Evolutionary conservation across 345 rosid genomes (phyloP).

Genomic region (Linum trigynum): DNA sequence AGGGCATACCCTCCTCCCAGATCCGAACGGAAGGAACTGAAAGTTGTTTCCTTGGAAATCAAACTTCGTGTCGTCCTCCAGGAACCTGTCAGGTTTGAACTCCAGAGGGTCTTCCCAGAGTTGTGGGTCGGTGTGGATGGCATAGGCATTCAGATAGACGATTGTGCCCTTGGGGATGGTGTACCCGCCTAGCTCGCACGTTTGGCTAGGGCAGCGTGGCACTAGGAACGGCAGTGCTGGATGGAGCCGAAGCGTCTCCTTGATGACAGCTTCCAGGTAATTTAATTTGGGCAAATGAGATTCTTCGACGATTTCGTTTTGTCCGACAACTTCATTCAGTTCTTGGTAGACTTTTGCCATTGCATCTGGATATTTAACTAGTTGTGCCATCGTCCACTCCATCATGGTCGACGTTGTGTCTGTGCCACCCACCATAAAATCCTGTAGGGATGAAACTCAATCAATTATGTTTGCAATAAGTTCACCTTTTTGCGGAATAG

Average conservation of each 20-base stretch:
- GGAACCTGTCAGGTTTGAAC: conserved; percentile 30
- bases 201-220: conserved; percentile 17
- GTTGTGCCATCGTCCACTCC: conserved; percentile 24
- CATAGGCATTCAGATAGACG: conserved; percentile 24
- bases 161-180: conserved; percentile 23
- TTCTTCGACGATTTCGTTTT: conserved; percentile 18
- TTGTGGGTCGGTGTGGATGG: conserved; percentile 30
- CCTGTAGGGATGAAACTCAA: conserved; percentile 1
- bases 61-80: neutral
- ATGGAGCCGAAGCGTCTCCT: conserved; percentile 29
- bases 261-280: conserved; percentile 21
- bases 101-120: conserved; percentile 27
- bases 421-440: conserved; percentile 14
- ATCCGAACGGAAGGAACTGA: conserved; percentile 34
- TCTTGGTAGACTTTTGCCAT: conserved; percentile 19
- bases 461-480: too few relatives aligned
- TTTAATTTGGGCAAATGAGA: conserved; percentile 17
- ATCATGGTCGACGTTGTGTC: conserved; percentile 18
- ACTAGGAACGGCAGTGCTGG: conserved; percentile 20
- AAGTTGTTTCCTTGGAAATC: conserved; percentile 29
- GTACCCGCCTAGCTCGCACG: conserved; percentile 19
- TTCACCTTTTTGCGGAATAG: too few relatives aligned
- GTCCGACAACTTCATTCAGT: conserved; percentile 18
- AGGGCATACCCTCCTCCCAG: conserved; percentile 35
- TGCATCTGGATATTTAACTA: conserved; percentile 7